Conservation (phyloP, 2,329 filamentous ascomycete species). For the Plenodomus tracheiphilus region DNA sequence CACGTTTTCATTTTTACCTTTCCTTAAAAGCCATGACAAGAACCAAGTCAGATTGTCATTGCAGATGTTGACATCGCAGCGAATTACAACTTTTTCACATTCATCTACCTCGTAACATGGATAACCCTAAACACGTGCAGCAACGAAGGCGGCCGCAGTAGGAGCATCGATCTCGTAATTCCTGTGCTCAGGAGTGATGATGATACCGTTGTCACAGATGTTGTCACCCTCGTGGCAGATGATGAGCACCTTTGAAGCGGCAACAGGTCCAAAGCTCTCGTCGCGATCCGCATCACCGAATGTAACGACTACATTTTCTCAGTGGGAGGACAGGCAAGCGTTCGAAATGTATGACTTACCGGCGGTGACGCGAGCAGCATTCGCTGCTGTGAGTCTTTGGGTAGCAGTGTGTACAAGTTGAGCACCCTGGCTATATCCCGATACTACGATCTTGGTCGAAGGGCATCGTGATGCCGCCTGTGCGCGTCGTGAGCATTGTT, state of each 20-base stretch:
- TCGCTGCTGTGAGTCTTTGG: conserved; percentile 26
- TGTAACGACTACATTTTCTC: conserved; percentile 28
- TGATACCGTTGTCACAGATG: conserved; percentile 36
- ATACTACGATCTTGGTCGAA: conserved; percentile 34
- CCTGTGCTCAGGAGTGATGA: conserved; percentile 26
- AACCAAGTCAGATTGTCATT: too few relatives aligned
- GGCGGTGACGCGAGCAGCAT: conserved; percentile 25
- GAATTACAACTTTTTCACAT: neutral
- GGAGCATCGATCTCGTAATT: conserved; percentile 33
- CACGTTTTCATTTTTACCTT: too few relatives aligned
- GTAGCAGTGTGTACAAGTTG: conserved; percentile 52
- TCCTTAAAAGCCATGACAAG: too few relatives aligned
- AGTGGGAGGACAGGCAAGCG: neutral
- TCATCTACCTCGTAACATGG: neutral
- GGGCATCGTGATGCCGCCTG: conserved; percentile 29
- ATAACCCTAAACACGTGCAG: conserved; percentile 7
- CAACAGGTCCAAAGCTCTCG: conserved; percentile 33
- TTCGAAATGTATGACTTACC: conserved; percentile 10
- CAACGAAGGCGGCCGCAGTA: conserved; percentile 27
- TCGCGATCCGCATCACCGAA: conserved; percentile 44
- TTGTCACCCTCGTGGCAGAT: conserved; percentile 44
- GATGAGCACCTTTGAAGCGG: conserved; percentile 34
- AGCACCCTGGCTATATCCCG: conserved; percentile 44
- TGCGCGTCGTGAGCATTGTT: neutral
- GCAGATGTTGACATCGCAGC: too few relatives aligned